Evolutionary conservation across 805 yeast genomes (phyloP).

Genomic region (Cyberlindnera xishuangbannaensis): DNA sequence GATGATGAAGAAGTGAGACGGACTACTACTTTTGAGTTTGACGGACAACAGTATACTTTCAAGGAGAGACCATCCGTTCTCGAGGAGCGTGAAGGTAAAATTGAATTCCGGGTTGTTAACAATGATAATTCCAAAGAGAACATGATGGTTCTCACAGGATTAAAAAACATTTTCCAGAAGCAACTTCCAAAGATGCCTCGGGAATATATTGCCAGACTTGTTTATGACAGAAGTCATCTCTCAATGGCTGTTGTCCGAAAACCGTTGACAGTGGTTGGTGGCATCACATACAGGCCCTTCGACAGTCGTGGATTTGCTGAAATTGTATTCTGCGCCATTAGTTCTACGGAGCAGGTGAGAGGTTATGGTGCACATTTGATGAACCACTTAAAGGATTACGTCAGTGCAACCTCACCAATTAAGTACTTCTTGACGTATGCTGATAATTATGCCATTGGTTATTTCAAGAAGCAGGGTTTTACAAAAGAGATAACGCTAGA

Average conservation of each 20-base stretch:
- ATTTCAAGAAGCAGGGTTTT: constrained; percentile 96
- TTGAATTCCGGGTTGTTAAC: constrained; percentile 93
- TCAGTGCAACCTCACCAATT: constrained; percentile 78
- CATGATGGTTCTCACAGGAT: constrained; percentile 87
- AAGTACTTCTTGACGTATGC: constrained; percentile 92
- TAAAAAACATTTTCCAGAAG: constrained; percentile 93
- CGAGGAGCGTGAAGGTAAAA: constrained; percentile 89
- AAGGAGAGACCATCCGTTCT: constrained; percentile 91
- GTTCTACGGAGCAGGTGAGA: constrained; percentile 94
- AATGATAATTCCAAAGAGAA: constrained; percentile 86
- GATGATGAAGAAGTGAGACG: constrained; percentile 32
- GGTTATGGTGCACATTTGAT: constrained; percentile 98
- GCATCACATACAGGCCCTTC: constrained; percentile 94
- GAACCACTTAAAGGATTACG: constrained; percentile 97
- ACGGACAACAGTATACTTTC: constrained; percentile 75
- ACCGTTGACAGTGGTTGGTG: constrained; percentile 95
- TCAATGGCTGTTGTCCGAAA: constrained; percentile 95
- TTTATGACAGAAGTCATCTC: constrained; percentile 88
- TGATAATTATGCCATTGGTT: constrained; percentile 98
- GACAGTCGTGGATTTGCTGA: constrained; percentile 90
- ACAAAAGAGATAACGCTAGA: constrained; percentile 90
- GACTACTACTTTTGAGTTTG: constrained; percentile 41
- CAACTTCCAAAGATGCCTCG: constrained; percentile 99
- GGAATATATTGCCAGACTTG: constrained; percentile 91
- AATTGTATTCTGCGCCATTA: constrained; percentile 96